These are phyloP conservation scores for Colletotrichum lini DNA, from an alignment of 2,329 filamentous ascomycete species.

Conservation along the genomic window DNA sequence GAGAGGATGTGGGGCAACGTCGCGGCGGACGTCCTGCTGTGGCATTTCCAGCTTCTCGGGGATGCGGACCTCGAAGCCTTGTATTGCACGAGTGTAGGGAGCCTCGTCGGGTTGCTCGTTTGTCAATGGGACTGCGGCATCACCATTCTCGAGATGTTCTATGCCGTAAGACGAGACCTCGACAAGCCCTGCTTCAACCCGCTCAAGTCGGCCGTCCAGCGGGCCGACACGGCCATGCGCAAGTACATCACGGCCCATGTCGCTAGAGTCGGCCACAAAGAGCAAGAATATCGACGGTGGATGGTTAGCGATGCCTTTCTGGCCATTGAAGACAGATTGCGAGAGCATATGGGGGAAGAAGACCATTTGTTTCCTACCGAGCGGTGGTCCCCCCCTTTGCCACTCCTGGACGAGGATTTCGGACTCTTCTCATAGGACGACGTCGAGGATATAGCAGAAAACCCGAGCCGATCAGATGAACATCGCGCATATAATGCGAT, in stretches of 20 bases:
- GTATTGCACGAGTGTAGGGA: background rate
- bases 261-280: background rate
- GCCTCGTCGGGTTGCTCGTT: background rate
- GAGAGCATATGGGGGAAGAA: background rate
- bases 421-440: background rate
- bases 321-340: background rate
- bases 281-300: background rate
- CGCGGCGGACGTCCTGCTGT: conserved; percentile 6
- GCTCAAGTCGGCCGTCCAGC: conserved; percentile 5
- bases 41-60: background rate
- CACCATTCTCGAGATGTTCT: conserved; percentile 1
- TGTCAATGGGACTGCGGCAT: conserved; percentile 3
- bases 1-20: conserved; percentile 18
- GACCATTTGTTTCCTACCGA: background rate
- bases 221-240: conserved; percentile 9
- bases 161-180: conserved; percentile 1
- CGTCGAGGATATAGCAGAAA: background rate
- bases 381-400: background rate
- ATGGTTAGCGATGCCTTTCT: background rate
- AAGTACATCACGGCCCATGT: background rate
- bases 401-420: background rate
- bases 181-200: conserved; percentile 4
- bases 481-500: background rate
- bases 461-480: background rate
- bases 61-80: conserved; percentile 5